Conservation (phyloP, 2,329 filamentous ascomycete genomes). For the Aureobasidium zeae region DNA sequence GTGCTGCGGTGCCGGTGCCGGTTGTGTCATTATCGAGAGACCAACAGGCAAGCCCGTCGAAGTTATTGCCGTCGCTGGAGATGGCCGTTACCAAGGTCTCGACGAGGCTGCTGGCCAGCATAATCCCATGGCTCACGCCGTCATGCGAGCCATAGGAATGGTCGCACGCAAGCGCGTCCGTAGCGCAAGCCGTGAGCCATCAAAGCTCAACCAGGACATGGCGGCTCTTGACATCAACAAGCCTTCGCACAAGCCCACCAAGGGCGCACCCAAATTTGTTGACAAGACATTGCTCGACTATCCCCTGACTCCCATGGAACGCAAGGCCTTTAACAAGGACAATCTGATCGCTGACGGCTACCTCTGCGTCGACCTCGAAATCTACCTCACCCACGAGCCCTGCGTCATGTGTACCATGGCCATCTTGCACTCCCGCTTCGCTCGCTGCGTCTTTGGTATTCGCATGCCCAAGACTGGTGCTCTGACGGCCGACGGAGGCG, state of each 20-base stretch:
- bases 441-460: constrained; percentile 69
- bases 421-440: constrained; percentile 86
- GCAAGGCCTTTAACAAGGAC: constrained; percentile 51
- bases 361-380: constrained; percentile 83
- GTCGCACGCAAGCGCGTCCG: constrained; percentile 51
- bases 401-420: constrained; percentile 98
- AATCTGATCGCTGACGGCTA: constrained; percentile 70
- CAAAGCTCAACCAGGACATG: constrained; percentile 26
- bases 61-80: constrained; percentile 64
- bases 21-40: constrained; percentile 66
- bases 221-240: constrained; percentile 23
- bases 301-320: constrained; percentile 60
- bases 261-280: constrained; percentile 24
- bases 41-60: constrained; percentile 34
- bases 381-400: constrained; percentile 92
- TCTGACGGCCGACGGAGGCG: constrained; percentile 57
- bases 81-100: constrained; percentile 53
- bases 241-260: constrained; percentile 22
- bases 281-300: constrained; percentile 57
- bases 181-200: constrained; percentile 23
- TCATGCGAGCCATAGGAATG: constrained; percentile 73
- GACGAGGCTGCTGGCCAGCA: constrained; percentile 13
- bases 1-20: constrained; percentile 59
- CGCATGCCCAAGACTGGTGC: constrained; percentile 76
- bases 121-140: constrained; percentile 70